These are phyloP conservation scores for Pseudognaphalium luteoalbum DNA, from an alignment of 129 eudicot genomes.

Conservation along the genomic window DNA sequence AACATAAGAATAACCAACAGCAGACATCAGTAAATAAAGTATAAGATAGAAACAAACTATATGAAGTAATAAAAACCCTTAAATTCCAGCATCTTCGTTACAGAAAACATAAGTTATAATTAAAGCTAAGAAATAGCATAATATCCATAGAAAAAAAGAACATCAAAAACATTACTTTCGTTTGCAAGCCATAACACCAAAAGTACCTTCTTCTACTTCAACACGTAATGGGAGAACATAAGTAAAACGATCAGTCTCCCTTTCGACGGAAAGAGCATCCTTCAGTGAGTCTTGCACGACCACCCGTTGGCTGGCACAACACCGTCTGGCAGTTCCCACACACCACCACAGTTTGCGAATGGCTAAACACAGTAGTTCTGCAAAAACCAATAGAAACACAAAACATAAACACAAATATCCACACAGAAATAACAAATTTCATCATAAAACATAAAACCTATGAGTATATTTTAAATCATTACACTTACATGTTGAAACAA, in stretches of 20 bases:
- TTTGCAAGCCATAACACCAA: constrained; percentile 7
- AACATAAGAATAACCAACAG: not conserved
- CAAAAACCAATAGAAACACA: not conserved
- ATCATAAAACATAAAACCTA: no score
- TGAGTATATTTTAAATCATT: no score
- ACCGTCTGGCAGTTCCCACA: constrained; percentile 55
- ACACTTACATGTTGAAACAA: constrained; percentile 55
- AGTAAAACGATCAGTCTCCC: constrained; percentile 35
- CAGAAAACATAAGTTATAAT: constrained; percentile 14
- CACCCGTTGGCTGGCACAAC: constrained; percentile 54
- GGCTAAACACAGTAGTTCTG: constrained; percentile 55
- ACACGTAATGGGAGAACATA: not conserved
- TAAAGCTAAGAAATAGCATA: constrained; percentile 14
- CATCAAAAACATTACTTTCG: constrained; percentile 30
- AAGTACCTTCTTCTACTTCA: constrained; percentile 14
- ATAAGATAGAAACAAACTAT: not conserved
- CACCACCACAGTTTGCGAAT: constrained; percentile 49
- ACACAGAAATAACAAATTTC: not conserved
- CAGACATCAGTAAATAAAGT: not conserved
- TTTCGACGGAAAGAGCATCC: constrained; percentile 48
- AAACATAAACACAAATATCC: not conserved
- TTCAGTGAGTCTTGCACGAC: constrained; percentile 45
- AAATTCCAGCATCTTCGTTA: constrained; percentile 13
- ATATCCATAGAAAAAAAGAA: constrained; percentile 4
- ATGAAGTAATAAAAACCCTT: not conserved